Evolutionary conservation across 768 basidiomycete genomes (phyloP).

Genomic region (Rossbeevera mucosa): DNA sequence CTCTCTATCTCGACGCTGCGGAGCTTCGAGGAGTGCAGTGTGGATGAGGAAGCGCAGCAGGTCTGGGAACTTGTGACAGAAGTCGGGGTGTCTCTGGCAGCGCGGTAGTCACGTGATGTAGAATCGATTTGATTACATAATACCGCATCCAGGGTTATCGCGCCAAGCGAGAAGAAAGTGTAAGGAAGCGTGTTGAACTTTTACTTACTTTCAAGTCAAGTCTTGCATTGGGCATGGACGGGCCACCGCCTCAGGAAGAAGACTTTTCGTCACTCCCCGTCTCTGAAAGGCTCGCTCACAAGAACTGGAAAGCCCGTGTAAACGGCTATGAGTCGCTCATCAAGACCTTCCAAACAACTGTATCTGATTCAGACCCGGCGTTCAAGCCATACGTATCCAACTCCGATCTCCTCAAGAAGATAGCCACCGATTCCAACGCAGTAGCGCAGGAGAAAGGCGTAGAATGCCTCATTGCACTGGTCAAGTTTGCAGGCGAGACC

Average conservation of each 20-base stretch:
- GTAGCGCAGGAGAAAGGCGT: slow-evolving; percentile 98
- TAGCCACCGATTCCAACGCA: slow-evolving; percentile 87
- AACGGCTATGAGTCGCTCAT: slow-evolving; percentile 87
- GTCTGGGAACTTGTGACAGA: slow-evolving; percentile 56
- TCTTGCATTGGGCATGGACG: slow-evolving; percentile 61
- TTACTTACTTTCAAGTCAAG: slow-evolving; percentile 2
- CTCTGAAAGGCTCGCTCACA: slow-evolving; percentile 79
- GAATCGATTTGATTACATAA: slow-evolving; percentile 20
- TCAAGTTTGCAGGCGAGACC: slow-evolving; percentile 89
- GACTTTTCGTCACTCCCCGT: slow-evolving; percentile 82
- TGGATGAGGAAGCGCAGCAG: slow-evolving; percentile 50
- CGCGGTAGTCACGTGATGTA: slow-evolving; percentile 29
- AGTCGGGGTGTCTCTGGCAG: slow-evolving; percentile 54
- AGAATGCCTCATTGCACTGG: slow-evolving; percentile 79
- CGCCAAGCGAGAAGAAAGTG: not conserved
- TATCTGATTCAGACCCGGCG: slow-evolving; percentile 89
- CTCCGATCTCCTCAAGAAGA: slow-evolving; percentile 76
- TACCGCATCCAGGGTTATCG: slow-evolving; percentile 10
- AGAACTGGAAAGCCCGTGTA: slow-evolving; percentile 98
- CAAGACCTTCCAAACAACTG: slow-evolving; percentile 82
- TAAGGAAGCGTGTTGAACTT: slow-evolving; percentile 8
- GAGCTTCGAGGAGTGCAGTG: slow-evolving; percentile 38
- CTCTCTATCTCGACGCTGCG: slow-evolving; percentile 40
- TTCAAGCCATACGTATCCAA: slow-evolving; percentile 87
- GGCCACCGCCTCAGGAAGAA: slow-evolving; percentile 87